Base-by-base conservation (phyloP, 2,329 filamentous ascomycete species). In the Diaporthe eres region DNA sequence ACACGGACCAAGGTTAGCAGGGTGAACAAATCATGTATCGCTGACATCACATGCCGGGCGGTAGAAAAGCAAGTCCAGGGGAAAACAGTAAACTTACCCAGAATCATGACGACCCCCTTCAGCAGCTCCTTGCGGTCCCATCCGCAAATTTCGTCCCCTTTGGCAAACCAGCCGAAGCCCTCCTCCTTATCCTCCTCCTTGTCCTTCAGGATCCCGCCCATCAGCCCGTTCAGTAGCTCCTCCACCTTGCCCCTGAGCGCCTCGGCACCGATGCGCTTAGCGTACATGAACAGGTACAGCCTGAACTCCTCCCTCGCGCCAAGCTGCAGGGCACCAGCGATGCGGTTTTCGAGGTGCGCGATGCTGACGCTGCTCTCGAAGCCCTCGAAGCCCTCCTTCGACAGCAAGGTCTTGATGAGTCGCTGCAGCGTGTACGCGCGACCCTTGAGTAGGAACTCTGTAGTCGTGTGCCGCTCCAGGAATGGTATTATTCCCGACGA, bases 231-330 rank as follows among this genome's bases (percentile, higher is more conserved):
- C 39, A 98, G 87, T 13, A 99, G 87, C 86, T 99, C 97, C 82
- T 98, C 96, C 2, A 98, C 95, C 85, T 99, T 99, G 74, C 91
- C 89, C 79, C 93, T 92, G 71, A 96, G 87, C 0, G 95, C 95
- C 83, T 99, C 97, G 0, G 95, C 95, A 1, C 97, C 97, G 8
- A 99, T 90, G 0, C 97, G 92, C 86, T 98, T 98, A 4, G 96
- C 96, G 81, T 99, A 99, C 95, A 98, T 98, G 81, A 95, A 94
- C n/a, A 99, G 87, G 81, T 98, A 98, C 1, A 98, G 88, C 75
- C 95, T 92, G 85, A 98, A 99, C 83, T 99, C 97, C 75, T 98
- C 96, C 80, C 92, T 94, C 0, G 97, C 94, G 4, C 94, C 94
- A 0, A 99, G 87, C 76, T 95, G 93, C 82, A 97, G 86, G 0